Base-by-base conservation (phyloP, 192 early-diverging fungal species). In the Gamsiella multidivaricata region DNA sequence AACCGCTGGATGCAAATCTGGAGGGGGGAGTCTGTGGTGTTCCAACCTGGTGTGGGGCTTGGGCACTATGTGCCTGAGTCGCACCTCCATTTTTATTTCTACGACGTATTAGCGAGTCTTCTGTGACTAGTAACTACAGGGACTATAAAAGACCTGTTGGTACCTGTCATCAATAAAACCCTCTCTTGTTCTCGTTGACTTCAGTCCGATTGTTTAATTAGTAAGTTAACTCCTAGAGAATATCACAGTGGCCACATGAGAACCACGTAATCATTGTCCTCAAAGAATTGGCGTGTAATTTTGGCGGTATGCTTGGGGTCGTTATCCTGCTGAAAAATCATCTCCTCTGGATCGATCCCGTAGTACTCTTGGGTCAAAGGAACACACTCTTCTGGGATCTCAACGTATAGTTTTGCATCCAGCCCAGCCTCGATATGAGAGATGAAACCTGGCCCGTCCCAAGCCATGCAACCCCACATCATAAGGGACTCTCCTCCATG, bases 91-190 rank as follows among this genome's bases (percentile, higher is more conserved):
- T n/a, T n/a, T n/a, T n/a, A n/a, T n/a, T n/a, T n/a, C n/a, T n/a
- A n/a, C n/a, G n/a, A n/a, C n/a, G n/a, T n/a, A n/a, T n/a, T n/a
- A n/a, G n/a, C n/a, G n/a, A n/a, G n/a, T n/a, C n/a, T n/a, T n/a
- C n/a, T n/a, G n/a, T n/a, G n/a, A n/a, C n/a, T n/a, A n/a, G n/a
- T n/a, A n/a, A n/a, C n/a, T n/a, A 2, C 43, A 45, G 2, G 43
- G 43, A 50, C 47, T 50, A 50, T 50, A 50, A 50, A 50, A 50
- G 43, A 50, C 47, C 47, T 50, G 47, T 23, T 22, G 47, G 47
- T 23, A 50, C 20, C 47, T 17, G 22, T 50, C 47, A 50, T 23
- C 15, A 50, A 50, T 50, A 50, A 50, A 23, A 25, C 47, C 47
- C 47, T 50, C 20, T 22, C 47, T 50, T 50, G 25, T 50, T 50